Percentiles rank a stretch among this genome's conserved stretches.
Evolutionary conservation across 2,329 filamentous ascomycete genomes (phyloP).

Genomic region (Arthrobotrys musiformis): DNA sequence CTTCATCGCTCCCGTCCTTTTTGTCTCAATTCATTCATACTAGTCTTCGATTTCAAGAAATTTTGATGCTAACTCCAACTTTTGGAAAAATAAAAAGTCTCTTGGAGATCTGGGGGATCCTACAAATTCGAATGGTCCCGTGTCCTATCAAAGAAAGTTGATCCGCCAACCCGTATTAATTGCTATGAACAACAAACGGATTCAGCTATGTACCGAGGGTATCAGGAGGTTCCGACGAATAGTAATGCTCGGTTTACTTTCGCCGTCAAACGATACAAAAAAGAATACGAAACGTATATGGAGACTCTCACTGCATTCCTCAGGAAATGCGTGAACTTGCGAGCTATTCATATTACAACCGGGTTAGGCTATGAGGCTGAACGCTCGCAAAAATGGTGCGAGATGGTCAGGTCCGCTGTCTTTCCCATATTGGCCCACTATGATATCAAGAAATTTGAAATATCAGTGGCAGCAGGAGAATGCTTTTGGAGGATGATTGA

Average conservation of each 20-base stretch:
- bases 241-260: neutral
- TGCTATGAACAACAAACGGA: constrained; percentile 14
- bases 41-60: no score
- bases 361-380: neutral
- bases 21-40: neutral
- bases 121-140: constrained; percentile 4
- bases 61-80: neutral
- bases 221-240: neutral
- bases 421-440: neutral
- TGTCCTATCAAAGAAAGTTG: neutral
- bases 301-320: neutral
- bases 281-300: neutral
- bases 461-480: neutral
- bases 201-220: neutral
- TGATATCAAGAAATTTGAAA: neutral
- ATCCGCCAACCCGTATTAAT: neutral
- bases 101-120: neutral
- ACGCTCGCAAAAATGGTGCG: neutral
- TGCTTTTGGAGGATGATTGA: neutral
- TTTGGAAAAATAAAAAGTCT: neutral
- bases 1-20: neutral
- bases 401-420: neutral
- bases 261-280: neutral
- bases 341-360: neutral
- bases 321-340: neutral